These are phyloP conservation scores for Trypanosoma caninum DNA, from an alignment of 208 protist genomes.

Conservation along the genomic window DNA sequence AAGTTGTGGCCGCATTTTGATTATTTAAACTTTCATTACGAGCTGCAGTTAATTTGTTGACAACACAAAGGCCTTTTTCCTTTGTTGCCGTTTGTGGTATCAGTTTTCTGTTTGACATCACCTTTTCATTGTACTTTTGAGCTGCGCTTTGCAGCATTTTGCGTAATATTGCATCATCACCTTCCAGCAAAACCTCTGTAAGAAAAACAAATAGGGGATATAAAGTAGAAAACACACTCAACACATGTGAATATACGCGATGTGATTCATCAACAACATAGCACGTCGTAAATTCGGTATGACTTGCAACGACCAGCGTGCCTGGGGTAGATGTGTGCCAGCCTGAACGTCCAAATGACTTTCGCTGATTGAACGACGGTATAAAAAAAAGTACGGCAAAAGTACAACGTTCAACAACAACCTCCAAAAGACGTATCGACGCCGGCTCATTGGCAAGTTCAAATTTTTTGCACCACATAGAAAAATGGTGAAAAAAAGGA, in stretches of 20 bases:
- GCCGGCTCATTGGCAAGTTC: background rate
- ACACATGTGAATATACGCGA: conserved; percentile 11
- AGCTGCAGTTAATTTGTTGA: background rate
- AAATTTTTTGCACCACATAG: background rate
- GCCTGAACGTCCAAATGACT: background rate
- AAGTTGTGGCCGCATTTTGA: background rate
- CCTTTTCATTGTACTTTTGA: background rate
- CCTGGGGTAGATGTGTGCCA: background rate
- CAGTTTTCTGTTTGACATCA: background rate
- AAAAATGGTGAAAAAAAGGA: conserved; percentile 15
- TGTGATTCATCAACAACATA: conserved; percentile 27
- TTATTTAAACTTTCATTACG: background rate
- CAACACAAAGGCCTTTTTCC: background rate
- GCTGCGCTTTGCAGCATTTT: conserved; percentile 5
- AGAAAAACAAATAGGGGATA: conserved; percentile 16
- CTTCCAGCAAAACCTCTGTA: conserved; percentile 3
- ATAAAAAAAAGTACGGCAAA: conserved; percentile 13
- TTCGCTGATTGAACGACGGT: background rate
- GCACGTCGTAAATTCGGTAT: conserved; percentile 1
- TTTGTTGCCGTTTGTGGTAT: background rate
- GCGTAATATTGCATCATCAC: conserved; percentile 2
- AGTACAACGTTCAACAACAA: conserved; percentile 8
- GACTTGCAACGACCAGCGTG: background rate
- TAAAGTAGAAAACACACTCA: background rate
- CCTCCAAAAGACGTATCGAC: conserved; percentile 13